Evolutionary conservation across 2,329 filamentous ascomycete genomes (phyloP), one percentile per base, ranked within the genome.

Genomic region (Fusarium multiceps): DNA sequence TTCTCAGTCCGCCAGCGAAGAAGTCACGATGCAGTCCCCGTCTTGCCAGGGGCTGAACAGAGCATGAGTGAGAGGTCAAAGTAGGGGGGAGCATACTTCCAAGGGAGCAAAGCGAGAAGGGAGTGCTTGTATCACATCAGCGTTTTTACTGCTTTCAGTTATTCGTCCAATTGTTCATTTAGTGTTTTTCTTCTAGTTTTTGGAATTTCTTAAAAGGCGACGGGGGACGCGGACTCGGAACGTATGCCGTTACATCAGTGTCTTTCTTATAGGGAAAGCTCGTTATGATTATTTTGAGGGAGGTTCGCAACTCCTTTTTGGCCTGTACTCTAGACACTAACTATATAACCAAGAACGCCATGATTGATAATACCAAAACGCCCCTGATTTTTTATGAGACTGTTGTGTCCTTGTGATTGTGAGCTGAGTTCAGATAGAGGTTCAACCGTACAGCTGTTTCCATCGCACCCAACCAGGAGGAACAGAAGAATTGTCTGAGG

Each of bases 241-340:
- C 64, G 53, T 50, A 66, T 61, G 56, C 51, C 55, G 50, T 37
- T 37, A 50, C 47, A 48, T 59, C 49, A 51, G 23, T 63, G 50
- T 53, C 37, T 56, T 48, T 59, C 47, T 55, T 37, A 58, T 27
- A 47, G 53, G 40, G 48, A 56, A 63, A 34, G 50, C 49, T 53
- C 49, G 51, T 51, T 61, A 60, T 64, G 53, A 63, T 45, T 27
- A 62, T 57, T 28, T 60, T 48, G 34, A 27, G 49, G 59, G 55
- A 64, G 42, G 43, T 48, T 46, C 42, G 51, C 48, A 42, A 47
- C 46, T 62, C 58, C 66, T 25, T 59, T 59, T 59, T 69, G 49
- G 48, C 56, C 63, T 74, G 72, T 74, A 75, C 51, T 74, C 60
- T 74, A 73, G 72, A 74, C 63, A 51, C 47, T 67, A 71, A 37